phyloP scores from a whole-genome alignment of 192 early-diverging fungal species.

The Coemansia sp. region DNA sequence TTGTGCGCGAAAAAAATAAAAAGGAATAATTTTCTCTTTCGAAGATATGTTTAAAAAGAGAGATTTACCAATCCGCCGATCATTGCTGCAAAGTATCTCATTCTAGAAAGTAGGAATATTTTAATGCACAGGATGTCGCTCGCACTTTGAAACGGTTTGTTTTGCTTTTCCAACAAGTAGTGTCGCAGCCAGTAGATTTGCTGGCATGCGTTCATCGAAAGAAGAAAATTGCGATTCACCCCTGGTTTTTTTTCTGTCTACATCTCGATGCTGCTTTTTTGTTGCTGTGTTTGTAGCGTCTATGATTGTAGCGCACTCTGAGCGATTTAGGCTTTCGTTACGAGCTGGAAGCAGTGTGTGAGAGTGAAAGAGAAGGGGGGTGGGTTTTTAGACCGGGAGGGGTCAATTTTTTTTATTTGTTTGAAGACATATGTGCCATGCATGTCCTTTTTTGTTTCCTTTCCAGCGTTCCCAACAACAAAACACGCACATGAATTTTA shows the following conservation, averaged over 20 bases:
- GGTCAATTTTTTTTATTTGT: not conserved
- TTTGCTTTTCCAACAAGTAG: not conserved
- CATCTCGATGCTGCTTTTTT: not conserved
- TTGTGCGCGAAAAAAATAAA: too few relatives aligned
- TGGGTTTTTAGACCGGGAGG: not conserved
- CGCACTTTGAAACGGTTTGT: not conserved
- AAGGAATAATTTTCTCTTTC: too few relatives aligned
- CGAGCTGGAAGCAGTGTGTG: not conserved
- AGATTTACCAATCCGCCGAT: too few relatives aligned
- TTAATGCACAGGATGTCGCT: not conserved
- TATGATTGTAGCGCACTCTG: not conserved
- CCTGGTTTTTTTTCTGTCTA: not conserved
- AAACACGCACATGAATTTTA: constrained; percentile 6
- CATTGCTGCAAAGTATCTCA: too few relatives aligned
- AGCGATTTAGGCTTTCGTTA: not conserved
- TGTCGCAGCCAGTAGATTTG: constrained; percentile 2
- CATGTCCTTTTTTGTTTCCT: not conserved
- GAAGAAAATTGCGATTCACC: not conserved
- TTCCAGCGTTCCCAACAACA: not conserved
- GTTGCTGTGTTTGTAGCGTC: not conserved
- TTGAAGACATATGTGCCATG: not conserved
- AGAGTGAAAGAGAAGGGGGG: not conserved
- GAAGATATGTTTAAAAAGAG: too few relatives aligned
- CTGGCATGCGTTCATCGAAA: not conserved
- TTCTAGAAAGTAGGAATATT: not conserved